Evolutionary conservation across 768 basidiomycete species (phyloP), one percentile per base, ranked within the genome.

Genomic region (Leucocoprinus sp.): DNA sequence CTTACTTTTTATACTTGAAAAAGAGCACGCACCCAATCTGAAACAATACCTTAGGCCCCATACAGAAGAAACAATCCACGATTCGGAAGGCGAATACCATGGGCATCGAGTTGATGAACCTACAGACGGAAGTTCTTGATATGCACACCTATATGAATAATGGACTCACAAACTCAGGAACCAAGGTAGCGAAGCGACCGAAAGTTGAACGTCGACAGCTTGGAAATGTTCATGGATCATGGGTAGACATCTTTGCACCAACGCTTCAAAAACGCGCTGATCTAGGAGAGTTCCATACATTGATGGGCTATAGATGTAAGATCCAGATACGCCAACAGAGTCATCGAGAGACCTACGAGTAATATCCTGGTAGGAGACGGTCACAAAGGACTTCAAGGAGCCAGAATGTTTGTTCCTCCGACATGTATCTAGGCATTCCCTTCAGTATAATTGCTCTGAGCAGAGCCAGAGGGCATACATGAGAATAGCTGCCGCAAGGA

Each of bases 241-340:
- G 3, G 93, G 93, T 29, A 97, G 71, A 66, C 87, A 89, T 43
- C 81, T 78, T 45, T 84, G 75, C 5, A 98, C 93, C 24, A 99
- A 74, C 5, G 93, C 81, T 60, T 99, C 96, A 51, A 99, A 99
- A 0, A 99, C 96, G 15, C 93, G 78, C 61, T 99, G 96, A 60
- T 99, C 96, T n/a, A 99, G 79, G 8, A 99, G 75, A 0, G 96
- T 99, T 11, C 96, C 96, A 55, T 97, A 92, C 96, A 99, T 99
- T 0, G 93, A 95, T 2, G 92, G 90, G 52, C 92, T 93, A 53
- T 9, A 31, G 23, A 23, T 55, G 52, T 42, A 43, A 17, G 42
- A 18, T 22, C 6, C 18, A 28, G 37, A 27, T 35, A 3, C 12
- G n/a, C 26, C 1, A n/a, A 11, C 43, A 29, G 18, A 34, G 17